Evolutionary conservation across 148 eudicot species (phyloP), one percentile per base, ranked within the genome.

Genomic region (Euryodendron excelsum): DNA sequence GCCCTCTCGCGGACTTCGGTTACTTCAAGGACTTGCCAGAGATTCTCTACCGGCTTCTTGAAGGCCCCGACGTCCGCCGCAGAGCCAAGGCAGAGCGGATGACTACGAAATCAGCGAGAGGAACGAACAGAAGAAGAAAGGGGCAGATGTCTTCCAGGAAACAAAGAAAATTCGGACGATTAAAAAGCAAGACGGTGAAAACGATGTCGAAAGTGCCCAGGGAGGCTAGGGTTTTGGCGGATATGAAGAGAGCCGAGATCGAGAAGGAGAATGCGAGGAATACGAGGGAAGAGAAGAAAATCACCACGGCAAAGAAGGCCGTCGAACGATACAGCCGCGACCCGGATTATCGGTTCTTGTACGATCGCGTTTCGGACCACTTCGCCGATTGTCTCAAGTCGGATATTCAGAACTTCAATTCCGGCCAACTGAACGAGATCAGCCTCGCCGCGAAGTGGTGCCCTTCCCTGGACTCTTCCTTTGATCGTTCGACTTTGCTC

Each of bases 11-110:
- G 7, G 41, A 64, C 9, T 64, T 64, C 39, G 69, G 69, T 17
- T 64, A 33, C 41, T 64, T 64, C 39, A 64, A 64, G 69, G 69
- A 64, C 44, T 64, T 64, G 21, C 69, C 69, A 20, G 69, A 64
- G 69, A 64, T 64, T 64, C 44, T 64, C 3, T 64, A 64, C 20
- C 36, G 69, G 41, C 21, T 64, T 33, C 69, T 64, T 6, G 41
- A 64, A 15, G 69, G 69, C 23, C n/a, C 41, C 41, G 37, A 64
- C n/a, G 41, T 64, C 10, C 41, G 69, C 41, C 69, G 23, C 10
- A 13, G 5, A 18, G 39, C 11, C 11, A 64, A 33, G 41, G 2
- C 0, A 8, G 69, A 18, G 69, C 17, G 41, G 39, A 17, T 1
- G n/a, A 1, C n/a, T 9, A 64, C 41, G 69, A 64, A 64, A 21